Percentiles rank a stretch among this genome's conserved stretches.
phyloP scores from a whole-genome alignment of 345 rosid genomes.

The Eucalyptus curtisii region DNA sequence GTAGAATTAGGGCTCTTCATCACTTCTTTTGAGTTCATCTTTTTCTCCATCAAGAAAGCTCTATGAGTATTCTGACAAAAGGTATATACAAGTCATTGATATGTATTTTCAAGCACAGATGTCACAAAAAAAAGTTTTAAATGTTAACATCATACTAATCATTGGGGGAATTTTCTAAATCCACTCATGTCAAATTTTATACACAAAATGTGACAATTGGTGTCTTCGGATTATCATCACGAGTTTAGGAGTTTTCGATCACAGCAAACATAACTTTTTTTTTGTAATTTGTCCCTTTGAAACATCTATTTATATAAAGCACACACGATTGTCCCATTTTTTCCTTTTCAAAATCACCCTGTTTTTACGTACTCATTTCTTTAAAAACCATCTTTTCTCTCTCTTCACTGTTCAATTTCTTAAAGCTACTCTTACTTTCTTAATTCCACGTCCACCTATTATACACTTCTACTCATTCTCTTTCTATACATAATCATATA shows the following conservation, averaged over 20 bases:
- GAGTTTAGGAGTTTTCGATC: not conserved
- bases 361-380: not conserved
- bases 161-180: not conserved
- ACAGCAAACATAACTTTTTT: not conserved
- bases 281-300: not conserved
- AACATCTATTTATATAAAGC: not conserved
- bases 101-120: not conserved
- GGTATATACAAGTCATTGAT: not conserved
- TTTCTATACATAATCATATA: not conserved
- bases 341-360: not conserved
- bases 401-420: not conserved
- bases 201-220: not conserved
- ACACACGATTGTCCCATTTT: not conserved
- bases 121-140: fast-evolving
- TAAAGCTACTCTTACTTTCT: not conserved
- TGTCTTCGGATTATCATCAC: not conserved
- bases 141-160: not conserved
- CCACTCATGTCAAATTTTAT: not conserved
- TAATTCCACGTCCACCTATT: not conserved
- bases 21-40: not conserved
- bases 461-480: not conserved
- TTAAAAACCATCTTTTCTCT: not conserved
- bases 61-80: not conserved
- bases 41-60: not conserved
- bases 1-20: not conserved